Base-by-base conservation (phyloP, 331 rosid species). In the Quercus phellos region DNA sequence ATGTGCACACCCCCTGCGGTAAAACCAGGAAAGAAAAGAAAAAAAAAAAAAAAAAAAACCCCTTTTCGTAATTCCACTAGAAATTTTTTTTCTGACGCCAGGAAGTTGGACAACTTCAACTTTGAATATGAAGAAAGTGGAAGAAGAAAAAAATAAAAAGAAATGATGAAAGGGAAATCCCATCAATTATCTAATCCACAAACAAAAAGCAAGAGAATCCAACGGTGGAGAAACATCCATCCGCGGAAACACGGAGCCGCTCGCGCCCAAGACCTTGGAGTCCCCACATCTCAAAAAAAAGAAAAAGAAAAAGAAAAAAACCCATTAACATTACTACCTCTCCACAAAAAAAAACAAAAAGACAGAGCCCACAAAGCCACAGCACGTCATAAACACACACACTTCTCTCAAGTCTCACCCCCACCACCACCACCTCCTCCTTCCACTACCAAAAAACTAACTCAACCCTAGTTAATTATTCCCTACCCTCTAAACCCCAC, bases 201-300 rank as follows among this genome's bases (percentile, higher is more conserved):
- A 55, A 22, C 0, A 1, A 18, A 30, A 30, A 59, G 51, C 80
- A 60, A 68, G 76, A 67, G 72, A 85, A 94, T 91, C 96, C 84
- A 88, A 94, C 97, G 98, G 98, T 77, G 84, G 84, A 90, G 94
- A 89, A 87, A 87, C 90, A 83, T 83, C 86, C 92, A 84, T 88
- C 86, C 92, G 98, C 97, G 98, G 97, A 94, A 89, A 92, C 97
- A 87, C 97, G 98, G 95, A 94, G 94, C 98, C 98, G 98, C 92
- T 90, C 83, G 72, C 83, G 80, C 98, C 97, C 85, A 83, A 82
- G 42, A 73, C 92, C 83, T 94, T 89, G 98, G 97, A 94, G 90
- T 90, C 89, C 87, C 89, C 74, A 85, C 78, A 82, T 56, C 66
- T 81, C 55, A 58, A 54, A 79, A 83, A 73, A 61, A 11, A 77